These are phyloP conservation scores for Earliella scabrosa DNA, from an alignment of 1,284 basidiomycete species.

Conservation along the genomic window DNA sequence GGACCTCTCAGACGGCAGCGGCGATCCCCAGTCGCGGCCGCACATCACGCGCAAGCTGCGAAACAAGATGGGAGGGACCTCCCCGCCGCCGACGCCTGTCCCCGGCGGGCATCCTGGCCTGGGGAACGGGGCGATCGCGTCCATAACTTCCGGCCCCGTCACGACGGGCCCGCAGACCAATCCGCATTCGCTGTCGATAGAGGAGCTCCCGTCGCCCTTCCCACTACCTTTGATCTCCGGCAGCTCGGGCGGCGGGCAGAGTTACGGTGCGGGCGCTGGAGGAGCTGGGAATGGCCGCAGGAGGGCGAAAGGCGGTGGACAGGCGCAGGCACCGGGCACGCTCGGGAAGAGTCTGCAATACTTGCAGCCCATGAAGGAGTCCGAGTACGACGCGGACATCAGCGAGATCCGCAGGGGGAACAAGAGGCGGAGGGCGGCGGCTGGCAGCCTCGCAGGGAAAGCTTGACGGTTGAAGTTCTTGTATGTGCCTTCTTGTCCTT, in stretches of 20 bases:
- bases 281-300: slow-evolving; percentile 52
- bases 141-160: slow-evolving; percentile 52
- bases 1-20: slow-evolving; percentile 55
- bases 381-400: slow-evolving; percentile 72
- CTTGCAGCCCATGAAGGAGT: slow-evolving; percentile 49
- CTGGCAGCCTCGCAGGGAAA: slow-evolving; percentile 32
- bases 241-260: slow-evolving; percentile 37
- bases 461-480: slow-evolving; percentile 6
- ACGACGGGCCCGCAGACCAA: slow-evolving; percentile 72
- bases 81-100: slow-evolving; percentile 62
- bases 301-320: slow-evolving; percentile 60
- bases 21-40: slow-evolving; percentile 76
- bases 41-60: slow-evolving; percentile 81
- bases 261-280: slow-evolving; percentile 39
- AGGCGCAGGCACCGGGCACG: slow-evolving; percentile 53
- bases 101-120: slow-evolving; percentile 37
- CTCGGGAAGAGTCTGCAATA: slow-evolving; percentile 65
- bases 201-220: slow-evolving; percentile 83
- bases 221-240: slow-evolving; percentile 69
- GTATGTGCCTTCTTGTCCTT: neutral
- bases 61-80: slow-evolving; percentile 69
- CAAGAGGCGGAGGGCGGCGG: slow-evolving; percentile 66
- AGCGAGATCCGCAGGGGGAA: slow-evolving; percentile 75
- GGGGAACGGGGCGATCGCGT: slow-evolving; percentile 38
- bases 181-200: slow-evolving; percentile 79